Base-by-base conservation (phyloP, 805 yeast genomes). In the Teunomyces lycoperdinae region DNA sequence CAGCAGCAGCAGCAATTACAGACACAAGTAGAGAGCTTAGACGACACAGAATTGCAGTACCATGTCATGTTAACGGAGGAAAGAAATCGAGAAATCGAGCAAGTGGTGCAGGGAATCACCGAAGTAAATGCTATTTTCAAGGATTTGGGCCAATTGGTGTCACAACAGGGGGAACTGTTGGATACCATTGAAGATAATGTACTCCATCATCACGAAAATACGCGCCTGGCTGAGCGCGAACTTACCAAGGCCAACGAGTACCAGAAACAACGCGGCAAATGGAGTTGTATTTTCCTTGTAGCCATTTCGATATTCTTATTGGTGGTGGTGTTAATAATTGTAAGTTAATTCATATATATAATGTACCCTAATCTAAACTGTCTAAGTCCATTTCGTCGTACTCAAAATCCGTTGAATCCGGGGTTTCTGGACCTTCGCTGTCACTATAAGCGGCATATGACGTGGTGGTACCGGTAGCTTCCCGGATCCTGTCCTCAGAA, bases 41-140 rank as follows among this genome's bases (percentile, higher is more conserved):
- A 68, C 39, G 69, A 69, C 41, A 66, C 75, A 1, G 78, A 85
- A 43, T 60, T 86, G 17, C 86, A 81, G 52, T 81, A 83, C 52
- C 92, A 87, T 56, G 57, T 79, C 1, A 62, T 83, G 1, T 64
- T 87, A 4, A 82, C 90, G 2, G 80, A 83, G 48, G 92, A 89
- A 58, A 71, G 97, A 47, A 84, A 86, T 45, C 69, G 79, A 20
- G 94, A 89, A 51, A 86, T 91, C 29, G 72, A 75, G 28, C 83
- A 80, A 51, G 84, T 90, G 7, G 83, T 85, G 38, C 80, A 81
- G 36, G 96, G 96, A 0, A 89, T 90, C 9, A 79, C 76, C 45
- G 97, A 91, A 54, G 88, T 91, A 36, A 90, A 91, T 63, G 77
- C 89, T 8, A 90, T 91, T 3, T 90, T 89, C 63, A 82, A 83